Evolutionary conservation across 495 filamentous ascomycete genomes (phyloP).

Genomic region (Pyrenopolyporus hunteri): DNA sequence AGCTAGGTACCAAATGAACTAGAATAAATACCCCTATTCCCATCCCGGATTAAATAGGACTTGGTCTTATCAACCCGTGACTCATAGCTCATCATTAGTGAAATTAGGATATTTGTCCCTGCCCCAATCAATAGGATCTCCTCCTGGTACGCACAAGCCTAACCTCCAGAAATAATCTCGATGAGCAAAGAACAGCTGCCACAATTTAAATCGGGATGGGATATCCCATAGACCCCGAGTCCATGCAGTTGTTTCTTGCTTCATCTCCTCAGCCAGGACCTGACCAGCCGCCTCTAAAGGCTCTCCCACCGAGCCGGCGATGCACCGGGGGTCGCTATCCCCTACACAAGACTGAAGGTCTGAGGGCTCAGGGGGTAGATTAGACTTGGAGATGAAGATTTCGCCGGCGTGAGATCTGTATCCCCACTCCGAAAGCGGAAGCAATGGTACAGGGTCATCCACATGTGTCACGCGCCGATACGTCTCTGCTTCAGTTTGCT

Average conservation of each 20-base stretch:
- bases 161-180: slow-evolving; percentile 96
- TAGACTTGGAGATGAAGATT: slow-evolving; percentile 76
- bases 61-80: background rate
- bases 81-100: slow-evolving; percentile 41
- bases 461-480: slow-evolving; percentile 86
- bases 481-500: slow-evolving; percentile 40
- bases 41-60: background rate
- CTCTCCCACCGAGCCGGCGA: slow-evolving; percentile 59
- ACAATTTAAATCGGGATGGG: slow-evolving; percentile 71
- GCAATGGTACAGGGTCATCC: slow-evolving; percentile 85
- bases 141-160: slow-evolving; percentile 86
- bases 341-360: slow-evolving; percentile 79
- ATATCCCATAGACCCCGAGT: slow-evolving; percentile 46
- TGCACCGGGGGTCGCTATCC: slow-evolving; percentile 71
- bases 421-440: slow-evolving; percentile 86
- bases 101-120: slow-evolving; percentile 49
- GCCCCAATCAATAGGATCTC: slow-evolving; percentile 73
- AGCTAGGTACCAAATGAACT: too few relatives aligned
- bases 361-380: slow-evolving; percentile 66
- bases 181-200: slow-evolving; percentile 94
- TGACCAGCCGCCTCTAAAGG: slow-evolving; percentile 28
- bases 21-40: slow-evolving; percentile 1
- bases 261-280: slow-evolving; percentile 23
- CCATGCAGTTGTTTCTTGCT: slow-evolving; percentile 24
- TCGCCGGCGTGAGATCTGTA: slow-evolving; percentile 85